A percentile compares a stretch with the other conserved stretches of the same genome.
phyloP scores from a whole-genome alignment of 1,284 basidiomycete species.

The Xerocomus nothofagi region DNA sequence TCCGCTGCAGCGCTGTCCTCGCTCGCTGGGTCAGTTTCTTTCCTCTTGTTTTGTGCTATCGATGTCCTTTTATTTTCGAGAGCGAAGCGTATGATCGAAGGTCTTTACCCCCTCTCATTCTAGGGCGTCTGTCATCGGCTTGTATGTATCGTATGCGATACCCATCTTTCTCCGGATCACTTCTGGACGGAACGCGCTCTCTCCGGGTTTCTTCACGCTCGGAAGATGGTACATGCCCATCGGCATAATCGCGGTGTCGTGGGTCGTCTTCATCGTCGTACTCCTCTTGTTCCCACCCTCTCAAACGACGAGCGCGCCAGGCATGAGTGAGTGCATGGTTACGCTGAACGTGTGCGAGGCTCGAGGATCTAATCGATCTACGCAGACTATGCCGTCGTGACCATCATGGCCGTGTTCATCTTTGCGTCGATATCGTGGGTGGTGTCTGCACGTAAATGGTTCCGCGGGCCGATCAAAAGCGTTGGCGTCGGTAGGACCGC shows the following conservation, averaged over 20 bases:
- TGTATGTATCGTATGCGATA: conserved; percentile 63
- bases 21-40: conserved; percentile 60
- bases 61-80: too few species aligned
- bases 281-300: conserved; percentile 60
- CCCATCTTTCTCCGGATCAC: conserved; percentile 73
- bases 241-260: conserved; percentile 59
- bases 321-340: conserved; percentile 51
- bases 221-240: conserved; percentile 61
- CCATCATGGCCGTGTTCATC: conserved; percentile 62
- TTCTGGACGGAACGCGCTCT: conserved; percentile 55
- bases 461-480: conserved; percentile 62
- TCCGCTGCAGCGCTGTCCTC: conserved; percentile 61
- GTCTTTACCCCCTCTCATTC: background rate
- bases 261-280: conserved; percentile 64
- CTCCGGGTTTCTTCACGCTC: conserved; percentile 59
- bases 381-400: conserved; percentile 67
- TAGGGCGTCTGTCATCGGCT: conserved; percentile 68
- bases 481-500: conserved; percentile 36
- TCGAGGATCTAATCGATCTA: conserved; percentile 5
- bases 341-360: background rate
- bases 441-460: conserved; percentile 68
- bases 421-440: conserved; percentile 66
- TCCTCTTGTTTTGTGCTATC: too few species aligned
- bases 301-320: conserved; percentile 42
- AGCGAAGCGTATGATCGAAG: conserved; percentile 1